Conservation (phyloP, 1,284 basidiomycete genomes). For the Mycena sp. region DNA sequence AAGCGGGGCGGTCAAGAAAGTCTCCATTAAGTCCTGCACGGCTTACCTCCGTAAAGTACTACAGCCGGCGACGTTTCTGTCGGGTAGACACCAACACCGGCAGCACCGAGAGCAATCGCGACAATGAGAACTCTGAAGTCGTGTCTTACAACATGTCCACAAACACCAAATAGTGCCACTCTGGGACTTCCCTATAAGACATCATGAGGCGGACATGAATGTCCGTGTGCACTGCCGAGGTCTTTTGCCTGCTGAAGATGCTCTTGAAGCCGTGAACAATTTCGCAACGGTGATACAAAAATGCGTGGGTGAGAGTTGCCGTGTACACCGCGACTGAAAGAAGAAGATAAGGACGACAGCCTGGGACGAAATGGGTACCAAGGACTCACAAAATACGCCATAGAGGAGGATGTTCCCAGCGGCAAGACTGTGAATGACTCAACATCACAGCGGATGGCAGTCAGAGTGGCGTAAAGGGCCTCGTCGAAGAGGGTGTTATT, state of each 20-base stretch:
- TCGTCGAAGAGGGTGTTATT: neutral
- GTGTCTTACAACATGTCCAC: neutral
- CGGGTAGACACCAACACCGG: conserved; percentile 36
- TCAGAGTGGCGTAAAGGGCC: too few species aligned
- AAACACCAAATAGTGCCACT: conserved; percentile 40
- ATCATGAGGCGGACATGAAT: conserved; percentile 43
- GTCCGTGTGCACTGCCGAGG: conserved; percentile 36
- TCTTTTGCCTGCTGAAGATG: conserved; percentile 33
- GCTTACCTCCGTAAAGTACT: conserved; percentile 35
- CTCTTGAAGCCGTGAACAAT: conserved; percentile 44
- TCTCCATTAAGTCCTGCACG: too few species aligned
- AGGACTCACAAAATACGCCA: conserved; percentile 31
- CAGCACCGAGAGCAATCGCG: conserved; percentile 35
- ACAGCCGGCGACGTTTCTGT: conserved; percentile 42
- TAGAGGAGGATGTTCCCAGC: conserved; percentile 29
- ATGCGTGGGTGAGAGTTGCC: conserved; percentile 44
- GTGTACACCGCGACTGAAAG: conserved; percentile 29
- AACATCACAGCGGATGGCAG: too few species aligned
- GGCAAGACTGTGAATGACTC: too few species aligned
- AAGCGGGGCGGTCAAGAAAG: too few species aligned
- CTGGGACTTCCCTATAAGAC: conserved; percentile 42
- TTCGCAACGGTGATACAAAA: conserved; percentile 51
- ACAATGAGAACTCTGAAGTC: conserved; percentile 31
- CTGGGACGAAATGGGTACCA: conserved; percentile 13
- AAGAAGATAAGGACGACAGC: neutral